Percentiles rank a stretch among this genome's conserved stretches.
Evolutionary conservation across 1,284 basidiomycete genomes (phyloP).

Genomic region (Ganoderma lucidum): DNA sequence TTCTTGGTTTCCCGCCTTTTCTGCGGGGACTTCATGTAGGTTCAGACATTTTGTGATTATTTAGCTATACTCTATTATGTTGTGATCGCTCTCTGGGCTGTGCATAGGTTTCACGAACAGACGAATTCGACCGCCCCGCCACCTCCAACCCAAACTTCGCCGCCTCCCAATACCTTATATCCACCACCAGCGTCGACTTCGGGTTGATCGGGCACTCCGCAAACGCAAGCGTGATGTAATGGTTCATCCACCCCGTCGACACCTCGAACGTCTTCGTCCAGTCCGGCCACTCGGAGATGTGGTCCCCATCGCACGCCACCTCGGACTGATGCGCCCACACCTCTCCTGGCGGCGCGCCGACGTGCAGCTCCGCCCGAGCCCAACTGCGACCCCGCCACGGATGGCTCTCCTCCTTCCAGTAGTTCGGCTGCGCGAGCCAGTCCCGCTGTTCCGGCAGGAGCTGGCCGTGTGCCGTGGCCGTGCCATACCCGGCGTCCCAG

Average conservation of each 20-base stretch:
- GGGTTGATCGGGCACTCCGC: constrained; percentile 1
- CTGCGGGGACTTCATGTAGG: background rate
- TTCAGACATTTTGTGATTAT: background rate
- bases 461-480: background rate
- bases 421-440: background rate
- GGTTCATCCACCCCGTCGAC: constrained; percentile 6
- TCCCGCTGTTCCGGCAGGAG: background rate
- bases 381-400: background rate
- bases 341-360: background rate
- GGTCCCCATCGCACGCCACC: background rate
- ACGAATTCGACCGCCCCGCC: background rate
- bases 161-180: background rate
- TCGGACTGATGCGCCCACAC: background rate
- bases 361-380: background rate
- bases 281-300: background rate
- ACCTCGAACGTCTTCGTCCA: constrained; percentile 4
- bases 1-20: background rate
- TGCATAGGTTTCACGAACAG: too few relatives aligned
- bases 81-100: background rate
- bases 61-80: background rate
- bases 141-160: background rate
- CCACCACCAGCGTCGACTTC: background rate
- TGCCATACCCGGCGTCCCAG: background rate
- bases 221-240: constrained; percentile 1
- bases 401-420: constrained; percentile 4